A percentile compares a stretch with the other conserved stretches of the same genome.
phyloP scores from a whole-genome alignment of 139 green algal genomes.

The Ettlia oleoabundans region DNA sequence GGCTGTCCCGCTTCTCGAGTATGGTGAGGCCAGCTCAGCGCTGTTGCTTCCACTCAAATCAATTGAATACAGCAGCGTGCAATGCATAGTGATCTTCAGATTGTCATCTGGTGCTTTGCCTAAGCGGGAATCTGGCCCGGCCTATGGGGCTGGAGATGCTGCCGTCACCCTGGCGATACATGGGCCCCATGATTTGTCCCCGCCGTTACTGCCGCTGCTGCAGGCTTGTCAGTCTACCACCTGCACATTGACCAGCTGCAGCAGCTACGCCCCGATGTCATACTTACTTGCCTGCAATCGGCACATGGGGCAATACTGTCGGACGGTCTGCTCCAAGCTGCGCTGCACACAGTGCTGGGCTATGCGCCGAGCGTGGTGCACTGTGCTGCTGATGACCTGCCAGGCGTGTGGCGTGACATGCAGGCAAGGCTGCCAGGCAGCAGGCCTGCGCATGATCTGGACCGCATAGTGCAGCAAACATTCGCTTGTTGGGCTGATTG shows the following conservation, averaged over 20 bases:
- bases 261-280: conserved; percentile 59
- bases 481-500: background rate
- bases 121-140: too few relatives aligned
- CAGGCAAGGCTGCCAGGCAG: background rate
- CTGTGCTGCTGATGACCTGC: conserved; percentile 51
- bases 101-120: too few relatives aligned
- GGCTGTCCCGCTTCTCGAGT: conserved; percentile 56
- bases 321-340: conserved; percentile 33
- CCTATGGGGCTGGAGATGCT: too few relatives aligned
- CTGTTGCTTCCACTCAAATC: too few relatives aligned
- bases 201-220: too few relatives aligned
- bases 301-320: conserved; percentile 48
- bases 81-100: too few relatives aligned
- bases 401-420: conserved; percentile 59
- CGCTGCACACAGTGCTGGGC: conserved; percentile 56
- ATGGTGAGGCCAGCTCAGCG: too few relatives aligned
- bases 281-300: conserved; percentile 67
- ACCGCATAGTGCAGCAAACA: too few relatives aligned
- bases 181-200: too few relatives aligned
- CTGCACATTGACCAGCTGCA: conserved; percentile 46
- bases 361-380: conserved; percentile 62
- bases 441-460: background rate
- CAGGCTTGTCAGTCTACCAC: conserved; percentile 54
- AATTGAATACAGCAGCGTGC: too few relatives aligned
- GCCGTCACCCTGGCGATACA: too few relatives aligned